Evolutionary conservation across 495 filamentous ascomycete genomes (phyloP).

Genomic region (Chaetomidium leptoderma): DNA sequence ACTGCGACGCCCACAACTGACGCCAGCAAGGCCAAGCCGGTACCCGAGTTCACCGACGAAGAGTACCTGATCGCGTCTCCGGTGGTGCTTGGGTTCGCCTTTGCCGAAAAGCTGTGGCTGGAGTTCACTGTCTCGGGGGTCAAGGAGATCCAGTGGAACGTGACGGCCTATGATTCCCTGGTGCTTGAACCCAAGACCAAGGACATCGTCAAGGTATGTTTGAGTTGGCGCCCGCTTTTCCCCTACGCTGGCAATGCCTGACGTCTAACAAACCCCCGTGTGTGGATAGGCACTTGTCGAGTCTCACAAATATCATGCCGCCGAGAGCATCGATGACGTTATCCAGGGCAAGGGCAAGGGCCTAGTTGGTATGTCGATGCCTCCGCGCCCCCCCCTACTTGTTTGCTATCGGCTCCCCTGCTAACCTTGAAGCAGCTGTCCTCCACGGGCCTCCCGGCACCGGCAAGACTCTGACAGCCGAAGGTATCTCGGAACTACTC

Average conservation of each 20-base stretch:
- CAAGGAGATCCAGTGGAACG: constrained; percentile 41
- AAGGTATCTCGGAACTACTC: constrained; percentile 79
- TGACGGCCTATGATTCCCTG: constrained; percentile 28
- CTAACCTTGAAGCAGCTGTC: constrained; percentile 42
- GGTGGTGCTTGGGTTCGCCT: constrained; percentile 88
- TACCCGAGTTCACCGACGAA: constrained; percentile 69
- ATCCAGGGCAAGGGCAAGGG: constrained; percentile 53
- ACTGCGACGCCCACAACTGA: constrained; percentile 35
- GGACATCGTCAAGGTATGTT: constrained; percentile 55
- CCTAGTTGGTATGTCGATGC: constrained; percentile 63
- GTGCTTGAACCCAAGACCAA: constrained; percentile 31
- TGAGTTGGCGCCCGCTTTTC: too few species aligned
- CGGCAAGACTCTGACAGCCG: constrained; percentile 85
- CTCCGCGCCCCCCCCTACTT: too few species aligned
- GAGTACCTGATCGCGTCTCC: constrained; percentile 88
- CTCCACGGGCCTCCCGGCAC: constrained; percentile 82
- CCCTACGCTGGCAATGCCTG: background rate
- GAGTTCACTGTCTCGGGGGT: constrained; percentile 83
- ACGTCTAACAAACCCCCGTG: too few species aligned
- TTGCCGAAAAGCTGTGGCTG: constrained; percentile 86
- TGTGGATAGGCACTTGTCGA: constrained; percentile 24
- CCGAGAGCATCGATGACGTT: constrained; percentile 68
- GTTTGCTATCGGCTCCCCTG: background rate
- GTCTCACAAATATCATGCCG: constrained; percentile 58
- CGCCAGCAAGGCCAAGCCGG: constrained; percentile 33